Evolutionary conservation across 805 yeast genomes (phyloP), one percentile per base, ranked within the genome.

Genomic region (Wickerhamomyces bisporus): DNA sequence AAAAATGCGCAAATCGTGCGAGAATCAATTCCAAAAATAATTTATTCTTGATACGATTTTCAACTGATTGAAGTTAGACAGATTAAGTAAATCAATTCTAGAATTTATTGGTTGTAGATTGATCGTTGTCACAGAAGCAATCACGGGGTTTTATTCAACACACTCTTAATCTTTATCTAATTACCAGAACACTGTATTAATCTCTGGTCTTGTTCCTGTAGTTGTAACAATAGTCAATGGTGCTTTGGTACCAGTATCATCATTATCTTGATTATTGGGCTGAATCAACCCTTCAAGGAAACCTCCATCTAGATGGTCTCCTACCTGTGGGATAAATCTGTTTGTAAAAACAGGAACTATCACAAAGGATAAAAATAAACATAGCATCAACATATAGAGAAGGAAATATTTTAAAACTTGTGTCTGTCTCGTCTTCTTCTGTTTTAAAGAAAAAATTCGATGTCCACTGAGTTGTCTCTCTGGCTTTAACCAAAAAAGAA

Each of bases 401-500:
- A 70, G 4, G 3, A 70, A 60, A 44, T 79, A 79, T 43, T 61
- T 66, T 18, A 64, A 43, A 0, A 75, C 70, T 31, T 66, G 63
- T 17, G 61, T 46, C 26, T 62, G 64, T 36, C 79, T 61, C 23
- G 56, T 57, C 28, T 65, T 64, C 26, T 57, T 56, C 29, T 65
- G 66, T 18, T 64, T 62, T 34, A 54, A 60, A 6, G 68, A 60
- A 42, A 62, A 64, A 10, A 79, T 60, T 7, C 54, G 52, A 9
- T 53, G 52, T 10, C 50, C 44, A 10, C 57, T 43, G n/a, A 61
- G 45, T 26, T 66, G 58, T n/a, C 55, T 52, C 4, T 65, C 64
- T 2, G 86, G 85, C 38, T 67, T 72, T 40, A 81, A 60, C 91
- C 91, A 83, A 47, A 82, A 71, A 26, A 83, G 61, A 52, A 78